phyloP scores from a whole-genome alignment of 345 rosid species.

The Rhizophora apiculata region DNA sequence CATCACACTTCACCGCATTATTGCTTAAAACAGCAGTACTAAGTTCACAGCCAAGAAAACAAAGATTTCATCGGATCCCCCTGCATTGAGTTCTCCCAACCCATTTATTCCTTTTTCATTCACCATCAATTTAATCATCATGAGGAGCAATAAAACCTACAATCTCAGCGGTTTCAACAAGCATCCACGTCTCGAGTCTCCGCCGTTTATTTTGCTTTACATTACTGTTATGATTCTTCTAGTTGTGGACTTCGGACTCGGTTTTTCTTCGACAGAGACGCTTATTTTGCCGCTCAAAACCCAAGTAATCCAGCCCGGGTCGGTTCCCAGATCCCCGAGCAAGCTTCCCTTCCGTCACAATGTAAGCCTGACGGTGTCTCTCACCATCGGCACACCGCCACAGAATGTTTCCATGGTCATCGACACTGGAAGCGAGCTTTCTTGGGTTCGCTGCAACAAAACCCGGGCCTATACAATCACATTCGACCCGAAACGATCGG shows the following conservation, averaged over 20 bases:
- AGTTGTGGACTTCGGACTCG: background rate
- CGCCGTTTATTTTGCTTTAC: conserved; percentile 3
- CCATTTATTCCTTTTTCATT: background rate
- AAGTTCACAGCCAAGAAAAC: too few species aligned
- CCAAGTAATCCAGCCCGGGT: conserved; percentile 35
- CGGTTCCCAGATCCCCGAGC: conserved; percentile 47
- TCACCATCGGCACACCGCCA: conserved; percentile 83
- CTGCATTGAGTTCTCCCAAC: background rate
- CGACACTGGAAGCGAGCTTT: conserved; percentile 92
- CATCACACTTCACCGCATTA: too few species aligned
- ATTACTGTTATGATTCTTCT: background rate
- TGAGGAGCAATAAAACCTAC: conserved; percentile 4
- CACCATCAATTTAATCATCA: conserved; percentile 1
- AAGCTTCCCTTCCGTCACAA: conserved; percentile 83
- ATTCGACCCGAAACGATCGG: conserved; percentile 62
- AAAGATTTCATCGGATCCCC: background rate
- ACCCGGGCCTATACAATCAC: conserved; percentile 28
- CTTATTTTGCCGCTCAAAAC: conserved; percentile 62
- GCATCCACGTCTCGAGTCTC: conserved; percentile 6
- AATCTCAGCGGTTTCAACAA: background rate
- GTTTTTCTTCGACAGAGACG: conserved; percentile 23
- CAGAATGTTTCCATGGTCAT: conserved; percentile 84
- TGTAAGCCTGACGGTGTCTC: conserved; percentile 67
- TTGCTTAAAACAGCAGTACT: too few species aligned
- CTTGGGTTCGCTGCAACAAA: conserved; percentile 85